phyloP scores from a whole-genome alignment of 306 rosid genomes.

The Begonia masoniana region DNA sequence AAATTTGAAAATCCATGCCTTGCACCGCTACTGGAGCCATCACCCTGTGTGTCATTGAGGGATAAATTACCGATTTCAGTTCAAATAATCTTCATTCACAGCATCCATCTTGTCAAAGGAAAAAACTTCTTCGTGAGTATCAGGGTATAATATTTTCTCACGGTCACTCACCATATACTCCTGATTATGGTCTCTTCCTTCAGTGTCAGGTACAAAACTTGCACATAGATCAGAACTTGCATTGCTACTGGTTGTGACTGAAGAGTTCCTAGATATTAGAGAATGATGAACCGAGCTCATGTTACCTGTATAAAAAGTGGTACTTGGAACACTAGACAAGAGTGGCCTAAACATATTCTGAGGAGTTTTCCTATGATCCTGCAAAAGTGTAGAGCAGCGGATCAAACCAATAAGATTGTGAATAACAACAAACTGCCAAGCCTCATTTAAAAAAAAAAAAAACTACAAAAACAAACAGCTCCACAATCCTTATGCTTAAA shows the following conservation, averaged over 20 bases:
- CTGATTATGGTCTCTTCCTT: conserved; percentile 53
- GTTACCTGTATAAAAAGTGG: conserved; percentile 59
- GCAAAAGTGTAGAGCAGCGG: conserved; percentile 17
- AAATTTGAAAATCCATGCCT: conserved; percentile 16
- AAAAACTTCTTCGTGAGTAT: conserved; percentile 54
- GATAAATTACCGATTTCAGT: conserved; percentile 21
- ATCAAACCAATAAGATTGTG: conserved; percentile 12
- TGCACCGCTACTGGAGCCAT: conserved; percentile 17
- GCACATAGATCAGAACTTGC: conserved; percentile 53
- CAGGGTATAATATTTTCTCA: conserved; percentile 37
- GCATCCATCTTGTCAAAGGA: conserved; percentile 59
- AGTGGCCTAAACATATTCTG: conserved; percentile 89
- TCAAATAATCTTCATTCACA: conserved; percentile 25
- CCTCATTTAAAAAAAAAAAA: conserved; percentile 2
- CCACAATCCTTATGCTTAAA: background rate
- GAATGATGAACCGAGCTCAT: conserved; percentile 46
- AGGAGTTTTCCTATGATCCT: conserved; percentile 66
- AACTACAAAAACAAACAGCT: background rate
- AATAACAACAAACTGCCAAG: background rate
- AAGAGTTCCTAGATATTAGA: conserved; percentile 67
- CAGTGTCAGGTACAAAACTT: conserved; percentile 38
- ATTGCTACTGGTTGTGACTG: conserved; percentile 67
- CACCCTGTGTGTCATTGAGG: conserved; percentile 12
- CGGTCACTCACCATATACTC: conserved; percentile 43
- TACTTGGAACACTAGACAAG: conserved; percentile 78